Base-by-base conservation (phyloP, 2,329 filamentous ascomycete species). In the Fusarium falciforme region DNA sequence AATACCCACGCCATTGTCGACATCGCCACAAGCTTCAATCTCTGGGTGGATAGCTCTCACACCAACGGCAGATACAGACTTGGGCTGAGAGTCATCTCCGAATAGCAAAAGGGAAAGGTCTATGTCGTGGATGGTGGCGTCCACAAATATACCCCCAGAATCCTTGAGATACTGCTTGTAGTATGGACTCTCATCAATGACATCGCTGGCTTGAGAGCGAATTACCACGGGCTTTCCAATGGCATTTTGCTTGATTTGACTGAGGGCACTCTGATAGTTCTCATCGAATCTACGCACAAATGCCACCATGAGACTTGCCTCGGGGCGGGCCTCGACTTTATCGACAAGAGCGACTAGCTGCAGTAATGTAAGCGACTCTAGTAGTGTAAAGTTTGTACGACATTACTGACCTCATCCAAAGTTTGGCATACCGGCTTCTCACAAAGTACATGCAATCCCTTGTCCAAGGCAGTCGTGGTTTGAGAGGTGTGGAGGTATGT, bases 1-100 rank as follows among this genome's bases (percentile, higher is more conserved):
- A 16, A 84, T 78, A 5, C 82, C 85, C 6, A 86, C 79, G 6
- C 80, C 84, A 63, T 86, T 86, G 72, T 86, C 85, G 25, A 80
- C 81, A 67, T 86, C 85, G 33, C 66, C 69, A 5, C 29, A 29
- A 25, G 31, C 58, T 20, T 35, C 44, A 11, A 67, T 22, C 17
- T 67, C 58, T 9, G 22, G 14, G 20, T 67, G 64, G 47, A 67
- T 35, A 20, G 58, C 64, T 14, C 58, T 25, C 10, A 67, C 57
- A 20, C 61, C 61, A n/a, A 33, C 36, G 11, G 61, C 61, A 16
- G 61, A 42, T 8, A 64, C 61, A 3, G 61, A 64, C 33, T 64
- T 64, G 16, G 61, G 61, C 35, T 25, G 22, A 7, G 61, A 64
- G 47, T 57, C 31, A 29, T 57, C 61, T 40, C 61, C 61, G 17